Conservation (phyloP, 2,329 filamentous ascomycete species). For the Botrytis paeoniae region DNA sequence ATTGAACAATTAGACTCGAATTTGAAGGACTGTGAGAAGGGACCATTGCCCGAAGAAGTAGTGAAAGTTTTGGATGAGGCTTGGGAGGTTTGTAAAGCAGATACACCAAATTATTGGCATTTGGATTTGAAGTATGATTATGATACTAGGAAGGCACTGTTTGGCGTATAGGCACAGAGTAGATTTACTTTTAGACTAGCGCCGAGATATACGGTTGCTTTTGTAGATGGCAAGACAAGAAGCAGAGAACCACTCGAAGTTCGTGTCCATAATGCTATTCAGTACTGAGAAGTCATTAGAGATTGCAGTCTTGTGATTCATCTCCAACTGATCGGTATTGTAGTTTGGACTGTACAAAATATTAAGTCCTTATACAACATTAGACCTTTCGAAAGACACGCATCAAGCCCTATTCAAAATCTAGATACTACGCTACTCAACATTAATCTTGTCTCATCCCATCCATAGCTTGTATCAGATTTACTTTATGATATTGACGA, state of each 20-base stretch:
- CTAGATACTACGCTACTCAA: not conserved
- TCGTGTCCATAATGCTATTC: not conserved
- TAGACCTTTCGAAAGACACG: not conserved
- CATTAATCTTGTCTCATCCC: not conserved
- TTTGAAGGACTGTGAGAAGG: constrained; percentile 45
- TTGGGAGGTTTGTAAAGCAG: constrained; percentile 57
- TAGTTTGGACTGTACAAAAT: not conserved
- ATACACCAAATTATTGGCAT: constrained; percentile 38
- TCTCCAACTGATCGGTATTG: not conserved
- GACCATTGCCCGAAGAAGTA: constrained; percentile 62
- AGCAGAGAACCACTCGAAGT: not conserved
- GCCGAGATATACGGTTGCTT: not conserved
- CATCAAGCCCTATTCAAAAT: not conserved
- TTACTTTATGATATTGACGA: not conserved
- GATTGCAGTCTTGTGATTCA: not conserved
- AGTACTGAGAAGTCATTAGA: not conserved
- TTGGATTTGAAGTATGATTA: constrained; percentile 35
- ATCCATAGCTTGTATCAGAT: not conserved
- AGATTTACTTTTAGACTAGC: not conserved
- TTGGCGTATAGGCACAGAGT: constrained; percentile 18
- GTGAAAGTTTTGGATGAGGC: constrained; percentile 61
- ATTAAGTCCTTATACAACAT: not conserved
- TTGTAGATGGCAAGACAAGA: not conserved
- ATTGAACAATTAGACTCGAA: constrained; percentile 43
- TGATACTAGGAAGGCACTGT: constrained; percentile 32